These are phyloP conservation scores for Pachyrhizus erosus DNA, from an alignment of 306 rosid species.

Conservation along the genomic window DNA sequence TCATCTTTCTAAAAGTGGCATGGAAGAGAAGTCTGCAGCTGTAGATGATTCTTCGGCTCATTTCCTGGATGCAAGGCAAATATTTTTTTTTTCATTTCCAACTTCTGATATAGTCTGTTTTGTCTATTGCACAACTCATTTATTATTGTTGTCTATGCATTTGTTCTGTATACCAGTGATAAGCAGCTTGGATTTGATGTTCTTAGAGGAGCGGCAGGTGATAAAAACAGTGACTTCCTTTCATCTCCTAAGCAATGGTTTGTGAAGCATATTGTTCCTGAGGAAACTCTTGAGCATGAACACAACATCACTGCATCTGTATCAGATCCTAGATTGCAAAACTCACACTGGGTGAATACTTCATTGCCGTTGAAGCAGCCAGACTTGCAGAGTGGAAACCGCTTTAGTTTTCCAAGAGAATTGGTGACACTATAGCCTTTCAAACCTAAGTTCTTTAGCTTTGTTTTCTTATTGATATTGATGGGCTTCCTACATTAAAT, in stretches of 20 bases:
- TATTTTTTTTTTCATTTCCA: constrained; percentile 27
- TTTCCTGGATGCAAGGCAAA: constrained; percentile 55
- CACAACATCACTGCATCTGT: constrained; percentile 40
- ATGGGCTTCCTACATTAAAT: constrained; percentile 12
- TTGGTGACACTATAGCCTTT: constrained; percentile 47
- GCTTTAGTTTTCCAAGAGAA: constrained; percentile 47
- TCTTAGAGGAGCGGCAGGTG: constrained; percentile 40
- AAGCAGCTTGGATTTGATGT: constrained; percentile 45
- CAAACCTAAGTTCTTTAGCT: constrained; percentile 15
- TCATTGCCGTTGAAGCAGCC: constrained; percentile 54
- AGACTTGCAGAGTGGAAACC: constrained; percentile 45
- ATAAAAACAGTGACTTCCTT: constrained; percentile 46
- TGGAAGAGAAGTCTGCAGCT: constrained; percentile 50
- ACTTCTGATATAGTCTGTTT: constrained; percentile 29
- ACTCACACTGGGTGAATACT: constrained; percentile 44
- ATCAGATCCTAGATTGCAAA: constrained; percentile 44
- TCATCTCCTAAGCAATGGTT: constrained; percentile 50
- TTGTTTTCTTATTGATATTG: constrained; percentile 35
- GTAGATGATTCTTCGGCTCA: constrained; percentile 46
- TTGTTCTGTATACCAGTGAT: constrained; percentile 41
- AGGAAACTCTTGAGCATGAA: constrained; percentile 49
- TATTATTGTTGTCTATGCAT: constrained; percentile 36
- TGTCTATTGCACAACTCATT: constrained; percentile 37
- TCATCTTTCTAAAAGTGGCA: constrained; percentile 47
- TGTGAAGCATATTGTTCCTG: constrained; percentile 43